Percentiles rank a stretch among this genome's conserved stretches.
Conservation (phyloP, 805 yeast species). For the Brettanomyces bruxellensis region DNA sequence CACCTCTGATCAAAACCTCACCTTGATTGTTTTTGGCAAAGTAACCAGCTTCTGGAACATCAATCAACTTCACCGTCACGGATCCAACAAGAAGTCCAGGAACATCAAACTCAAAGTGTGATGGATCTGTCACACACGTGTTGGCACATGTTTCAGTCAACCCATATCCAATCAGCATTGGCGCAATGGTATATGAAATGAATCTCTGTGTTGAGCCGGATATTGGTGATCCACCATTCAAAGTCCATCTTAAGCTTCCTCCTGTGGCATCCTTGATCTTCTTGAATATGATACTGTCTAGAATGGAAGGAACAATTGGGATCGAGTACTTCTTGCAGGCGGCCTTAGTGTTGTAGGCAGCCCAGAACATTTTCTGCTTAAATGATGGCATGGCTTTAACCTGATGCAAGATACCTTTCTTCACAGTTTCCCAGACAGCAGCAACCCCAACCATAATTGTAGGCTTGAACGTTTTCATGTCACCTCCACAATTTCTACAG, state of each 20-base stretch:
- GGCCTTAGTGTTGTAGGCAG: slow-evolving; percentile 68
- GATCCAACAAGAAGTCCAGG: slow-evolving; percentile 81
- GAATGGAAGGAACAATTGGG: slow-evolving; percentile 66
- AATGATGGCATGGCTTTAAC: slow-evolving; percentile 55
- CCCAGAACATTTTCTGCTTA: slow-evolving; percentile 82
- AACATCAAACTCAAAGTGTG: slow-evolving; percentile 59
- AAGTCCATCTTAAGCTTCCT: slow-evolving; percentile 61
- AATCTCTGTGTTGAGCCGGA: slow-evolving; percentile 76
- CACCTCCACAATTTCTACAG: slow-evolving; percentile 79
- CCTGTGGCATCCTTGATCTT: slow-evolving; percentile 92
- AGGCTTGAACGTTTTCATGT: slow-evolving; percentile 79
- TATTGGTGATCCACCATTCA: slow-evolving; percentile 93
- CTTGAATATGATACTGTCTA: slow-evolving; percentile 73
- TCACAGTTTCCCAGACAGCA: slow-evolving; percentile 94
- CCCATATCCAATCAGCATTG: slow-evolving; percentile 92
- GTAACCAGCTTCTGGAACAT: slow-evolving; percentile 87
- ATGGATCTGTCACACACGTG: slow-evolving; percentile 59
- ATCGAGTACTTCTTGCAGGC: slow-evolving; percentile 53
- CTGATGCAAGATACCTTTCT: slow-evolving; percentile 83
- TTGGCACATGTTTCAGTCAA: slow-evolving; percentile 95
- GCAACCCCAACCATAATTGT: slow-evolving; percentile 98
- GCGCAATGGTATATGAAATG: slow-evolving; percentile 64
- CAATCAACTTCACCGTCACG: slow-evolving; percentile 80
- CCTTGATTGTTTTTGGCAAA: slow-evolving; percentile 87
- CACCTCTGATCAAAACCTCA: slow-evolving; percentile 78